These are phyloP conservation scores for Bipolaris gigantea DNA, from an alignment of 2,329 filamentous ascomycete genomes.

Conservation along the genomic window DNA sequence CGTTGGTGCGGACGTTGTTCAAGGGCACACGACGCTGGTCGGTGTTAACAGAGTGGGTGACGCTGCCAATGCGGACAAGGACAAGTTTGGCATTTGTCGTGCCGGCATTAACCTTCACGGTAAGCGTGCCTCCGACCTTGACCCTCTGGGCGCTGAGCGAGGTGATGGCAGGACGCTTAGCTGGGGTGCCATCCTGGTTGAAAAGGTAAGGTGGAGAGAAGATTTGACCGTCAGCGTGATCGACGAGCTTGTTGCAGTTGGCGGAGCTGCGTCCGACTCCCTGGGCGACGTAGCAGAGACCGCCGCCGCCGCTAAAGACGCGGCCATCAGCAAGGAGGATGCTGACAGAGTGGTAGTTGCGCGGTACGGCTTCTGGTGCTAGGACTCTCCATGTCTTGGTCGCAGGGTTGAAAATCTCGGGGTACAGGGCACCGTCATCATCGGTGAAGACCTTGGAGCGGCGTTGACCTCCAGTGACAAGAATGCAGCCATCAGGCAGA, in stretches of 20 bases:
- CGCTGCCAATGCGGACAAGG: conserved; percentile 30
- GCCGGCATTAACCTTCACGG: conserved; percentile 12
- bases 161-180: conserved; percentile 23
- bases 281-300: conserved; percentile 25
- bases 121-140: conserved; percentile 23
- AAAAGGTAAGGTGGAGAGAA: conserved; percentile 36
- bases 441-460: conserved; percentile 30
- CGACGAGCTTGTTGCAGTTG: conserved; percentile 34
- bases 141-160: conserved; percentile 17
- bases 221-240: conserved; percentile 33
- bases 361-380: conserved; percentile 27
- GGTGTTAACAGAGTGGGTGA: conserved; percentile 36
- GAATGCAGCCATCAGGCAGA: conserved; percentile 31
- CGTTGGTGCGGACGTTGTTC: conserved; percentile 10
- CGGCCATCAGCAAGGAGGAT: conserved; percentile 29
- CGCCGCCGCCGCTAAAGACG: conserved; percentile 32
- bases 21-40: conserved; percentile 32
- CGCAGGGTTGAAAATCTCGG: conserved; percentile 31
- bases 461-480: conserved; percentile 32
- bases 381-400: conserved; percentile 29
- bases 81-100: conserved; percentile 15
- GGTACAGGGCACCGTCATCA: conserved; percentile 22
- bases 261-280: conserved; percentile 21
- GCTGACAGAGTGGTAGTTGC: conserved; percentile 32
- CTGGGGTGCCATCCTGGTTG: conserved; percentile 24